Conservation (phyloP, 345 rosid genomes). For the Eucalyptus melliodora region DNA sequence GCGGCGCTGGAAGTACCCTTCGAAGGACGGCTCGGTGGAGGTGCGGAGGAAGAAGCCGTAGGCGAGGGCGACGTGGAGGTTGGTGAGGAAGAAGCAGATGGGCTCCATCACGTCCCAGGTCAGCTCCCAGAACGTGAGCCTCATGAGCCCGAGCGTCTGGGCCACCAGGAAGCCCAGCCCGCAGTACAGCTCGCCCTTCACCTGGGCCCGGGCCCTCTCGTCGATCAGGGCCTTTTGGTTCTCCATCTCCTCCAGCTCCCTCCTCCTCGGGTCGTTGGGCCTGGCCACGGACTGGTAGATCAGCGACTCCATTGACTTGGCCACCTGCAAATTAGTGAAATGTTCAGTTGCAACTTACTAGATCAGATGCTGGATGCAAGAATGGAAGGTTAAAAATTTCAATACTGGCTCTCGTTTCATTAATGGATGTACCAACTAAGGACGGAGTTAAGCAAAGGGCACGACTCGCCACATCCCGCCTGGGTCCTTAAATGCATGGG, state of each 20-base stretch:
- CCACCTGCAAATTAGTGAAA: conserved; percentile 20
- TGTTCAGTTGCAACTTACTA: neutral
- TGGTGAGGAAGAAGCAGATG: conserved; percentile 75
- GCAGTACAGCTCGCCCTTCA: conserved; percentile 52
- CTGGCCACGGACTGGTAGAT: conserved; percentile 17
- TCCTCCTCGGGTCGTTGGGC: conserved; percentile 58
- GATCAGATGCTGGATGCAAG: neutral
- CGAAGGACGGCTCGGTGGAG: conserved; percentile 73
- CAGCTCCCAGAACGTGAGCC: conserved; percentile 97
- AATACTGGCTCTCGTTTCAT: neutral
- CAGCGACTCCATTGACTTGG: conserved; percentile 36
- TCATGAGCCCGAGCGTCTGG: conserved; percentile 74
- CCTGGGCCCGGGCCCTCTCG: conserved; percentile 34
- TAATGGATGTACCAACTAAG: neutral
- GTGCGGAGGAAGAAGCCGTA: conserved; percentile 73
- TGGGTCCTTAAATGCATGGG: neutral
- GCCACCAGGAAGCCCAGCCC: conserved; percentile 49
- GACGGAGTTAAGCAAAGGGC: neutral
- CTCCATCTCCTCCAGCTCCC: conserved; percentile 56
- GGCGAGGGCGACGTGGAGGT: conserved; percentile 47
- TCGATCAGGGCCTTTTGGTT: conserved; percentile 46
- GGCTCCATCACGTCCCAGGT: conserved; percentile 99
- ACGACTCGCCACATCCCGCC: neutral
- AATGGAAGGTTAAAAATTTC: neutral
- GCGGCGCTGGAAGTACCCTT: conserved; percentile 62